Evolutionary conservation across 1,139 yeast genomes (phyloP).

Genomic region (Diutina mesorugosa): DNA sequence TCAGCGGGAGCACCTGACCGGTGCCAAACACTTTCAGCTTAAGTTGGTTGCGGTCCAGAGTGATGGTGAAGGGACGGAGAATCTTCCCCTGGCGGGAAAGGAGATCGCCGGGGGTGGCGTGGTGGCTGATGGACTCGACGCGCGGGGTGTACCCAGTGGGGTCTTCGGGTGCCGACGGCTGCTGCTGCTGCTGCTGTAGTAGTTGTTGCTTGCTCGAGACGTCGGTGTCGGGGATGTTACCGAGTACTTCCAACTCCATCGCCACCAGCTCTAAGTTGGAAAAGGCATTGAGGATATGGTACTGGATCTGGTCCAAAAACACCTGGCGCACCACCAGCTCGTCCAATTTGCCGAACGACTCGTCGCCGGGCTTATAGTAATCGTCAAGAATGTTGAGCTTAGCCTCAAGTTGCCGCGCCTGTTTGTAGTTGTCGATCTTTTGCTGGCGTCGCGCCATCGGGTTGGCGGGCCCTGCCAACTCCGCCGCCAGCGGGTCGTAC

Average conservation of each 20-base stretch:
- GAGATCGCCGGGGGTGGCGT: slow-evolving; percentile 20
- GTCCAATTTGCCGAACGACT: slow-evolving; percentile 15
- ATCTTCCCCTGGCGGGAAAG: slow-evolving; percentile 64
- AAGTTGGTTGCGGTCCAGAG: slow-evolving; percentile 45
- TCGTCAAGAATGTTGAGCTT: slow-evolving; percentile 28
- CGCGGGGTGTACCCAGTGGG: slow-evolving; percentile 39
- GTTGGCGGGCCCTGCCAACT: slow-evolving; percentile 14
- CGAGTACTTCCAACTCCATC: slow-evolving; percentile 46
- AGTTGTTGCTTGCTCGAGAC: background rate
- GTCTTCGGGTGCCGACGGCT: slow-evolving; percentile 5
- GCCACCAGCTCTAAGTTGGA: slow-evolving; percentile 36
- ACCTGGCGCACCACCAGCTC: slow-evolving; percentile 50
- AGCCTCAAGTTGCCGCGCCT: slow-evolving; percentile 40
- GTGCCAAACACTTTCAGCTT: slow-evolving; percentile 69
- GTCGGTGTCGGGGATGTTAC: slow-evolving; percentile 16
- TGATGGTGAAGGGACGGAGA: slow-evolving; percentile 72
- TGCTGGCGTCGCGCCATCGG: slow-evolving; percentile 51
- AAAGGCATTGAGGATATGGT: slow-evolving; percentile 41
- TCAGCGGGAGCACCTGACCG: slow-evolving; percentile 87
- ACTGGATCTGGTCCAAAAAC: slow-evolving; percentile 40
- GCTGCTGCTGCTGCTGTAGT: background rate
- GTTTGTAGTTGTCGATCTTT: slow-evolving; percentile 57
- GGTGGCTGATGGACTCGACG: slow-evolving; percentile 29
- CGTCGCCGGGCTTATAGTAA: slow-evolving; percentile 13
- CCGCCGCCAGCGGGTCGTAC: slow-evolving; percentile 22